Percentiles rank a stretch among this genome's conserved stretches.
Conservation (phyloP, 495 filamentous ascomycete genomes). For the Penicillium coprophilum region DNA sequence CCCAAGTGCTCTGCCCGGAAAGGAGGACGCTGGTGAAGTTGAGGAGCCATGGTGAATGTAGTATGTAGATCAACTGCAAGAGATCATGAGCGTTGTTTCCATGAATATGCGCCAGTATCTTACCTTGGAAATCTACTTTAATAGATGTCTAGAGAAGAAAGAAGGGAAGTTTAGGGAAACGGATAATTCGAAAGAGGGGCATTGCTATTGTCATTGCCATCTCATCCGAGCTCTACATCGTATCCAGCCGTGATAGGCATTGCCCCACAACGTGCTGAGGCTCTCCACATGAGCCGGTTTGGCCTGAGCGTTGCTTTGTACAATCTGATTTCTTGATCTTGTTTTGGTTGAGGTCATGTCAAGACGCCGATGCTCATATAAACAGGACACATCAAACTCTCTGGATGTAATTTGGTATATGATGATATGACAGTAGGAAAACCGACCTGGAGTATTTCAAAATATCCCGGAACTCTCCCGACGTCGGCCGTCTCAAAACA, state of each 20-base stretch:
- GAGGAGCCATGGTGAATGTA: slow-evolving; percentile 36
- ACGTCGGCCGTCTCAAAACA: background rate
- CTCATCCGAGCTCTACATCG: slow-evolving; percentile 3
- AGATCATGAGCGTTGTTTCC: background rate
- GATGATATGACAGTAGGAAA: background rate
- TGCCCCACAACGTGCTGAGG: slow-evolving; percentile 10
- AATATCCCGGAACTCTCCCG: too few species aligned
- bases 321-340: background rate
- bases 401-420: background rate
- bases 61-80: slow-evolving; percentile 1
- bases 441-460: too few species aligned
- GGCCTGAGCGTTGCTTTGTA: background rate
- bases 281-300: slow-evolving; percentile 2
- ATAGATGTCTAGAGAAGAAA: background rate
- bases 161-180: slow-evolving; percentile 1
- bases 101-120: background rate
- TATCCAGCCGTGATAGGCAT: slow-evolving; percentile 2
- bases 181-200: slow-evolving; percentile 23
- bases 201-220: slow-evolving; percentile 14
- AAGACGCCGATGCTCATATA: background rate
- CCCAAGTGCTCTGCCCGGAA: slow-evolving; percentile 85
- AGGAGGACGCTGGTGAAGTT: slow-evolving; percentile 61
- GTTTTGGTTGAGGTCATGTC: background rate
- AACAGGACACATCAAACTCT: background rate
- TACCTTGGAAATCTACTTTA: background rate